Percentiles rank a stretch among this genome's conserved stretches.
These are phyloP conservation scores for Coccinonectria pachysandricola DNA, from an alignment of 2,329 filamentous ascomycete genomes.

Conservation along the genomic window DNA sequence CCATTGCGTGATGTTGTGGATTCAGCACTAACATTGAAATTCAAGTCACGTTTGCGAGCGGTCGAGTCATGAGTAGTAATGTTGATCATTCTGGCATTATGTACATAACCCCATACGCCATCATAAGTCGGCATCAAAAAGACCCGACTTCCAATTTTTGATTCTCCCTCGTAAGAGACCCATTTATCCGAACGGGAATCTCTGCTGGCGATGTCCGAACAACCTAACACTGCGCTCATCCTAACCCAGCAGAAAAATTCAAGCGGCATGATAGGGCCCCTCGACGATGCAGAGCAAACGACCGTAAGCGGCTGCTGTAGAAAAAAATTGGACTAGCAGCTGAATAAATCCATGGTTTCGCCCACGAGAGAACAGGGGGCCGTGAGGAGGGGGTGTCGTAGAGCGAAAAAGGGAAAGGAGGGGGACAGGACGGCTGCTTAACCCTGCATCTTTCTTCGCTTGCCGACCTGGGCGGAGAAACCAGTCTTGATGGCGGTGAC, in stretches of 20 bases:
- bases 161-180: conserved; percentile 14
- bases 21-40: too few relatives aligned
- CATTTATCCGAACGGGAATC: conserved; percentile 8
- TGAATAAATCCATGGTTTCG: conserved; percentile 3
- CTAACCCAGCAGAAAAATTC: too few relatives aligned
- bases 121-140: conserved; percentile 14
- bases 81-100: conserved; percentile 20
- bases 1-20: too few relatives aligned
- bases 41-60: background rate
- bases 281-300: conserved; percentile 1
- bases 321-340: conserved; percentile 3
- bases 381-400: conserved; percentile 3
- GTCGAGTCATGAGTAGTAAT: conserved; percentile 2
- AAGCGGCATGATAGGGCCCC: conserved; percentile 4
- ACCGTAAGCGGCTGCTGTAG: background rate
- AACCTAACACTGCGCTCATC: conserved; percentile 11
- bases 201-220: conserved; percentile 10
- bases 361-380: conserved; percentile 5
- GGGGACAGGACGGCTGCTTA: conserved; percentile 34
- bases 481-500: conserved; percentile 99
- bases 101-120: conserved; percentile 19
- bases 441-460: conserved; percentile 89
- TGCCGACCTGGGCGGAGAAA: conserved; percentile 99
- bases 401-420: conserved; percentile 4
- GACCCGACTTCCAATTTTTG: too few relatives aligned